Evolutionary conservation across 441 rosid species (phyloP), one percentile per base, ranked within the genome.

Genomic region (Bocquillonia castaneifolia): DNA sequence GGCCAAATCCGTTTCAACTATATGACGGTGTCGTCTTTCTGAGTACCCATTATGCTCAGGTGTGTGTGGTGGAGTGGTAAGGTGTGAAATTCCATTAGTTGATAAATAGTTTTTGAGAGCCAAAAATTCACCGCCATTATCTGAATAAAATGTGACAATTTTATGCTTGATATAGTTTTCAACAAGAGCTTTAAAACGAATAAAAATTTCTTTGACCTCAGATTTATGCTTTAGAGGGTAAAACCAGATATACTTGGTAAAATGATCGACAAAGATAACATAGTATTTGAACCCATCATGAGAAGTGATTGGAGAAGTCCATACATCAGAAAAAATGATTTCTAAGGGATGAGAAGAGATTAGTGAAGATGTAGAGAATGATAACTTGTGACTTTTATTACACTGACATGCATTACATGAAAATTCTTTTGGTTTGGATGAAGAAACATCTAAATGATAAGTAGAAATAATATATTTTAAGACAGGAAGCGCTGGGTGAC

Each of bases 301-400:
- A 75, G 81, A 85, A 0, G 5, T 4, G 5, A 63, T 17, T 0
- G 18, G 40, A 6, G 26, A 63, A 0, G 37, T 47, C 67, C 6
- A 45, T 0, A 45, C 54, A 47, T 63, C 0, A 0, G 17, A 47
- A 3, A 44, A 45, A 1, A 63, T 47, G 0, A 29, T 9, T 63
- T 63, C 39, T 25, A 63, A 4, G 0, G 54, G 67, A 0, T 45
- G 14, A 0, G 25, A 25, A 0, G 39, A 47, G 6, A 18, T 0
- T 23, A 45, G 1, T 4, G 40, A 3, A 0, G 67, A 63, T 1
- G 0, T 45, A 0, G 18, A 18, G 10, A 63, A 63, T 0, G 40
- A 13, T 0, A 45, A 26, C 6, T 44, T 63, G 8, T 63, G 67
- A 3, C 67, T 63, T n/a, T 45, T 63, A 63, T 63, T 63, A 23